These are phyloP conservation scores for Canavalia ensiformis DNA, from an alignment of 306 rosid genomes.

Conservation along the genomic window DNA sequence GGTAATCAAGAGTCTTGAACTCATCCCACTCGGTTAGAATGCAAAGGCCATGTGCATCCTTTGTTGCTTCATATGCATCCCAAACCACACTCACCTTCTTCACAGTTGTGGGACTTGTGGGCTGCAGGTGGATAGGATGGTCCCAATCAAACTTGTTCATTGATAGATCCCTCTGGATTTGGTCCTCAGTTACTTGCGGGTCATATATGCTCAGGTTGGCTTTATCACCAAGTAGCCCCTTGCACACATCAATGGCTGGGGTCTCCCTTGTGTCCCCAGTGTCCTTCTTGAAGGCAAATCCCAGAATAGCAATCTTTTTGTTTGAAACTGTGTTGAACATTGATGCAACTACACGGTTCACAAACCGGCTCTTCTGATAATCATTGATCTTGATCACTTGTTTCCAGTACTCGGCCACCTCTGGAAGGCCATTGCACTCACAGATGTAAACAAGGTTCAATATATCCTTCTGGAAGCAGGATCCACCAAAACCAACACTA, in stretches of 20 bases:
- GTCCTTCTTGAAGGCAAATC: slow-evolving; percentile 97
- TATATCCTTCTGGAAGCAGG: slow-evolving; percentile 99
- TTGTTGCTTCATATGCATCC: slow-evolving; percentile 92
- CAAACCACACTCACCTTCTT: slow-evolving; percentile 87
- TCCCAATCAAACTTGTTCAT: slow-evolving; percentile 97
- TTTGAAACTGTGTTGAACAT: slow-evolving; percentile 96
- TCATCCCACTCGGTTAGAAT: slow-evolving; percentile 98
- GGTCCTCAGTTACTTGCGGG: slow-evolving; percentile 91
- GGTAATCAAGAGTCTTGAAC: slow-evolving; percentile 87
- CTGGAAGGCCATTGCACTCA: slow-evolving; percentile 99
- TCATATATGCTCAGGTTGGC: slow-evolving; percentile 92
- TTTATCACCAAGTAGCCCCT: slow-evolving; percentile 89
- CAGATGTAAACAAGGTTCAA: slow-evolving; percentile 95
- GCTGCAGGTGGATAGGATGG: slow-evolving; percentile 94
- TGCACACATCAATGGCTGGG: slow-evolving; percentile 98
- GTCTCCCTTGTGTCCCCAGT: slow-evolving; percentile 99
- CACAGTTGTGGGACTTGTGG: slow-evolving; percentile 82
- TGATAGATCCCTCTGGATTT: slow-evolving; percentile 93
- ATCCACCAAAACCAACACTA: slow-evolving; percentile 99
- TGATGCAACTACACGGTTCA: slow-evolving; percentile 94
- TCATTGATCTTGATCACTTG: slow-evolving; percentile 98
- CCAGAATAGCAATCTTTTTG: slow-evolving; percentile 91
- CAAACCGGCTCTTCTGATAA: slow-evolving; percentile 95
- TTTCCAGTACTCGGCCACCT: slow-evolving; percentile 99
- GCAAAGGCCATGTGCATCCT: slow-evolving; percentile 92